Conservation (phyloP, 2,329 filamentous ascomycete genomes). For the Aspergillus versicolor region DNA sequence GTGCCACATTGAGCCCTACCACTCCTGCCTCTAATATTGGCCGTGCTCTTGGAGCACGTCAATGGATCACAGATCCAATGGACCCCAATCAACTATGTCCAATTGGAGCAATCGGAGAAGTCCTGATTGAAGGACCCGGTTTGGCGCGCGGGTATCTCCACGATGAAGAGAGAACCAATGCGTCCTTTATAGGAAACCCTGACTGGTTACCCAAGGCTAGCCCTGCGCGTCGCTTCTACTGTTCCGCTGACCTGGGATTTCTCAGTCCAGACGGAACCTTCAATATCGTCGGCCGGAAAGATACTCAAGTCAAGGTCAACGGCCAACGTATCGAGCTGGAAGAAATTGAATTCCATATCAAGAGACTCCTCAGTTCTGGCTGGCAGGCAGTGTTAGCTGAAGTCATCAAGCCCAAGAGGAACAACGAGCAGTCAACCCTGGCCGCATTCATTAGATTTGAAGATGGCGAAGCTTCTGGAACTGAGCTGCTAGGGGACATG, state of each 20-base stretch:
- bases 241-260: not conserved
- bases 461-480: not conserved
- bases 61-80: constrained; percentile 30
- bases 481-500: too few species aligned
- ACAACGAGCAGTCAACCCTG: not conserved
- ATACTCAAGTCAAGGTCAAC: not conserved
- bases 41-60: not conserved
- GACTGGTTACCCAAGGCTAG: too few species aligned
- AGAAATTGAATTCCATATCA: not conserved
- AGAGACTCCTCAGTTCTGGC: too few species aligned
- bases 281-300: not conserved
- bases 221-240: not conserved
- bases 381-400: too few species aligned
- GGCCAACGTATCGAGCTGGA: not conserved
- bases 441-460: not conserved
- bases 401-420: not conserved
- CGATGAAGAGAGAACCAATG: constrained; percentile 26
- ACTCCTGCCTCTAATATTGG: constrained; percentile 6
- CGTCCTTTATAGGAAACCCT: too few species aligned
- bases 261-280: not conserved
- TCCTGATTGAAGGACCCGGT: constrained; percentile 35
- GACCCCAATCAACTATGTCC: constrained; percentile 28
- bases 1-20: not conserved
- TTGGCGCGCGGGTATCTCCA: constrained; percentile 38
- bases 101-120: constrained; percentile 30